phyloP scores from a whole-genome alignment of 169 alveolate genomes.

The Eimeria maxima region DNA sequence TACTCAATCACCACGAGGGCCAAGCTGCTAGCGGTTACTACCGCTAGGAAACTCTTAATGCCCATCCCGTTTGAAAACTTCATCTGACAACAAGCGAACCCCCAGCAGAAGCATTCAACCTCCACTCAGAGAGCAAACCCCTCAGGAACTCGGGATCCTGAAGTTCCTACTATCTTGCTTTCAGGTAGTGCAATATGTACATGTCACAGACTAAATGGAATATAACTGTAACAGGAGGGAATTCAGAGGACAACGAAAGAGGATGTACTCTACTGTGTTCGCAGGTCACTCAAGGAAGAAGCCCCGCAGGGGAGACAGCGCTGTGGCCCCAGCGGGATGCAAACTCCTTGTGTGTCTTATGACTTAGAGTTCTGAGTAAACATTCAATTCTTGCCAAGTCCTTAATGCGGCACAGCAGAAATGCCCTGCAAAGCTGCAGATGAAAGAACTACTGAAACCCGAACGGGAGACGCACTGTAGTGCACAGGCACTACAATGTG shows the following conservation, averaged over 20 bases:
- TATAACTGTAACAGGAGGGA: not conserved
- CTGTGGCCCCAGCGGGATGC: conserved; percentile 4
- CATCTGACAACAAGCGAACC: not conserved
- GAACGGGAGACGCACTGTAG: conserved; percentile 21
- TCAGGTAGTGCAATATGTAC: not conserved
- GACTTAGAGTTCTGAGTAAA: not conserved
- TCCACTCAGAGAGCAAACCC: not conserved
- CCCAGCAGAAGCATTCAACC: not conserved
- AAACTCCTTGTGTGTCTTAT: not conserved
- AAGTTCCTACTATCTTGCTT: not conserved
- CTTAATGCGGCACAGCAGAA: not conserved
- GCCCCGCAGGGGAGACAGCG: conserved; percentile 56
- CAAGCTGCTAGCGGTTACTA: conserved; percentile 22
- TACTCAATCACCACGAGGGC: conserved; percentile 25
- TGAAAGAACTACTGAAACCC: not conserved
- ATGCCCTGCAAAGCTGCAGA: not conserved
- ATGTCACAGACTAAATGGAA: not conserved
- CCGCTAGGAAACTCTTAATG: conserved; percentile 49
- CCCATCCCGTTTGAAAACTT: conserved; percentile 42
- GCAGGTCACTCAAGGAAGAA: conserved; percentile 26
- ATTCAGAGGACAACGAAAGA: not conserved
- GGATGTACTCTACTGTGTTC: not conserved
- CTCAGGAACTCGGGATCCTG: not conserved
- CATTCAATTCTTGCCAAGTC: not conserved
- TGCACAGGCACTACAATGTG: too few species aligned